Base-by-base conservation (phyloP, 495 filamentous ascomycete genomes). In the Pyrenula aspistea region DNA sequence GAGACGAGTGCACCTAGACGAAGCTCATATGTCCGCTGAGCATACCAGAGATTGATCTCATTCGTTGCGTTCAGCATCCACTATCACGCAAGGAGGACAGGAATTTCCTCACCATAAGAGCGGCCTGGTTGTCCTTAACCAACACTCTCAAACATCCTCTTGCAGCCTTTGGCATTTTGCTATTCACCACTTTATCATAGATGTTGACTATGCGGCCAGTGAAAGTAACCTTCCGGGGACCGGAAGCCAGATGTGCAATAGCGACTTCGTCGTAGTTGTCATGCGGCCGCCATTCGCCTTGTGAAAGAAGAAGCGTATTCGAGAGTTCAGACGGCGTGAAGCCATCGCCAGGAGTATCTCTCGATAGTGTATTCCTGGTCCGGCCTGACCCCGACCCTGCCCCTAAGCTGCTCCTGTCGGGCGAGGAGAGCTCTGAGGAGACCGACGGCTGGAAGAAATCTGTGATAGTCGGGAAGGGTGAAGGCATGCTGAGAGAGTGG, bases 171-270 rank as follows among this genome's bases (percentile, higher is more conserved):
- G 69, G 67, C 22, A 61, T 65, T 53, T 76, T 75, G 51, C 65
- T 74, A 0, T 66, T 59, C 2, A 59, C 71, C 15, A 42, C 21
- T 22, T 63, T 60, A 42, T 77, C 65, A 56, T 67, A 72, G 53
- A 83, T 68, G 56, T 85, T 85, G 15, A 79, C 81, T 11, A 87
- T 60, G 55, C 83, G 71, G n/a, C 80, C 84, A 25, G 67, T 73
- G 55, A 86, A 75, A 4, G 71, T 67, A 15, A 84, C 74, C 31
- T 70, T 71, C 24, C 61, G 60, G 0, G 77, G 76, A 1, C 84
- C 82, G 11, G 77, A 64, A 48, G 73, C 57, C 10, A 87, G 69
- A 12, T 75, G 60, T 4, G 67, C 63, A 24, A 87, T 85, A 2
- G 68, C 62, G 23, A 65, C 60, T 36, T 73, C 67, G 22, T 77